Conservation (phyloP, 129 eudicot species). For the Centaurea solstitialis region DNA sequence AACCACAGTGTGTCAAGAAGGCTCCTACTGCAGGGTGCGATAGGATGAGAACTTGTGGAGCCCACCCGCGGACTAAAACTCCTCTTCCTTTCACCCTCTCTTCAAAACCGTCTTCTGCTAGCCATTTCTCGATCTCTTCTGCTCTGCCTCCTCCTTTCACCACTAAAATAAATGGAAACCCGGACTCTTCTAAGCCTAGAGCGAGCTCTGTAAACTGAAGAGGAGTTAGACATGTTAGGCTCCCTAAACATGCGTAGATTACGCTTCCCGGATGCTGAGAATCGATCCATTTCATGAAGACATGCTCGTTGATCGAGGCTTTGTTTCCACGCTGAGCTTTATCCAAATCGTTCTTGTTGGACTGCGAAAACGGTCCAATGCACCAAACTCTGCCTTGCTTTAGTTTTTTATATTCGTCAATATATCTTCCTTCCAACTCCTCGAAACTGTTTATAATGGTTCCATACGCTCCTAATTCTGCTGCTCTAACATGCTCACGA, state of each 20-base stretch:
- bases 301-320: neutral
- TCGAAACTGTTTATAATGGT: slow-evolving; percentile 48
- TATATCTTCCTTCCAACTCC: slow-evolving; percentile 43
- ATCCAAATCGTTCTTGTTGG: slow-evolving; percentile 43
- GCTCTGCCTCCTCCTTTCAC: slow-evolving; percentile 28
- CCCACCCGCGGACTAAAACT: slow-evolving; percentile 47
- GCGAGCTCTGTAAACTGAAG: slow-evolving; percentile 38
- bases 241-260: slow-evolving; percentile 49
- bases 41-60: slow-evolving; percentile 41
- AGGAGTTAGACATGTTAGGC: slow-evolving; percentile 33
- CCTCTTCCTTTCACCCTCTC: slow-evolving; percentile 32
- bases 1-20: slow-evolving; percentile 52
- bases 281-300: slow-evolving; percentile 48
- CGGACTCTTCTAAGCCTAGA: slow-evolving; percentile 34
- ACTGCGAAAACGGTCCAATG: slow-evolving; percentile 49
- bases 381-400: slow-evolving; percentile 53
- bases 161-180: slow-evolving; percentile 27
- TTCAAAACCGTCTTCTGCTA: slow-evolving; percentile 23
- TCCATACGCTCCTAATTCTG: slow-evolving; percentile 45
- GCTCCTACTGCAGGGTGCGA: slow-evolving; percentile 42
- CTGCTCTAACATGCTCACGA: slow-evolving; percentile 24
- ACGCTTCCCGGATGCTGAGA: slow-evolving; percentile 29
- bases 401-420: slow-evolving; percentile 28
- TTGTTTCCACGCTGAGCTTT: slow-evolving; percentile 47
- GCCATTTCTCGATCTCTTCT: slow-evolving; percentile 36